Evolutionary conservation across 345 rosid species (phyloP).

Genomic region (Hypericum perforatum): DNA sequence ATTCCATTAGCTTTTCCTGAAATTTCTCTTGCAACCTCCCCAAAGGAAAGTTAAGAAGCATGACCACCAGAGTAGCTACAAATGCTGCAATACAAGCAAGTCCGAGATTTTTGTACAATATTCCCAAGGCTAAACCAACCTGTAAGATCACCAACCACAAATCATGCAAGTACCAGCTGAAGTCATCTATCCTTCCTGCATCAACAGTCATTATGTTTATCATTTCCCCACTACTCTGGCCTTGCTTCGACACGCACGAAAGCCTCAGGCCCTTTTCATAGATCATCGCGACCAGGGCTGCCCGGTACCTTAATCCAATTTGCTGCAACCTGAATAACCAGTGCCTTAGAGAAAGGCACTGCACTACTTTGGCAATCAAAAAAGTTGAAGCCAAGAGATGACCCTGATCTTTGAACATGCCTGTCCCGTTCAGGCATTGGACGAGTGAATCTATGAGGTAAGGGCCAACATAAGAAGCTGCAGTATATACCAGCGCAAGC

Average conservation of each 20-base stretch:
- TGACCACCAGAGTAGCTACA: conserved; percentile 38
- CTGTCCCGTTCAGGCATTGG: conserved; percentile 42
- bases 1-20: conserved; percentile 63
- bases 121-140: conserved; percentile 40
- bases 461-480: conserved; percentile 54
- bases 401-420: conserved; percentile 40
- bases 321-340: conserved; percentile 48
- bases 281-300: conserved; percentile 41
- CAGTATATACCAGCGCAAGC: conserved; percentile 25
- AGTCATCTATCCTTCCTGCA: conserved; percentile 49
- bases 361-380: conserved; percentile 48
- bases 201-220: conserved; percentile 64
- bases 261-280: conserved; percentile 57
- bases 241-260: conserved; percentile 43
- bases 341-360: conserved; percentile 45
- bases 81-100: conserved; percentile 47
- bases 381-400: conserved; percentile 43
- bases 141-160: conserved; percentile 50
- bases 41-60: conserved; percentile 46
- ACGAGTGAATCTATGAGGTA: conserved; percentile 52
- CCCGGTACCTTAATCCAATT: conserved; percentile 41
- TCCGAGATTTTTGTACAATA: conserved; percentile 55
- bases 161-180: conserved; percentile 50
- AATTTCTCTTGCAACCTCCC: conserved; percentile 50
- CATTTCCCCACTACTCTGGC: conserved; percentile 60